Base-by-base conservation (phyloP, 768 basidiomycete species). In the Lactifluus pinguis region DNA sequence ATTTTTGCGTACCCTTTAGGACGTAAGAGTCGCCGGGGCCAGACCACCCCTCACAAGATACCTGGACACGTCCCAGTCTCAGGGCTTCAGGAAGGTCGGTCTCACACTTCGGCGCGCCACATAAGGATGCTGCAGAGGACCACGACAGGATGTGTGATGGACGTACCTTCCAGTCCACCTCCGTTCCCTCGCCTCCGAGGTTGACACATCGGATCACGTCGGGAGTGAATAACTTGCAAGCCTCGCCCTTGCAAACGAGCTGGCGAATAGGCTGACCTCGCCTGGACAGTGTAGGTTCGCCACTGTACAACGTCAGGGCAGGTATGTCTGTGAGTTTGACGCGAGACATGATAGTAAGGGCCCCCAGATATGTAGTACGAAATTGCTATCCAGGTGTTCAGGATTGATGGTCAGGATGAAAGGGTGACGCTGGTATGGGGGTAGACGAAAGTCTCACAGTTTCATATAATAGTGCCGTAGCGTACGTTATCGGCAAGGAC, bases 1-100 rank as follows among this genome's bases (percentile, higher is more conserved):
- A 15, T 19, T 29, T 4, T 25, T 9, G 45, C 74, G 38, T 41
- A 87, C 94, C 93, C 77, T 92, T 90, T 63, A 95, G 72, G 14
- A 98, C 89, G 71, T 85, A 83, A 1, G 83, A 78, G 73, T 98
- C 95, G 0, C 90, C 92, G 4, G 91, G 82, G 36, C 78, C 75
- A 42, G 80, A 83, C 87, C 89, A 98, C 25, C 95, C 95, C 76
- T 98, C 95, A 67, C 95, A 98, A 17, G 84, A 86, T 1, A 98
- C 84, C 65, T 89, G 83, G 0, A 95, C 86, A 64, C 83, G 80
- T 15, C 95, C 95, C 57, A 98, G 87, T 17, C 93, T 80, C 56
- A 95, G 71, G 9, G 83, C 76, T 52, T 85, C 84, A 9, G 94
- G 95, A 6, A 98, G 76, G 69, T 98, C 94, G 39, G 92, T 87